These are phyloP conservation scores for Pisolithus marmoratus DNA, from an alignment of 768 basidiomycete species.

Conservation along the genomic window DNA sequence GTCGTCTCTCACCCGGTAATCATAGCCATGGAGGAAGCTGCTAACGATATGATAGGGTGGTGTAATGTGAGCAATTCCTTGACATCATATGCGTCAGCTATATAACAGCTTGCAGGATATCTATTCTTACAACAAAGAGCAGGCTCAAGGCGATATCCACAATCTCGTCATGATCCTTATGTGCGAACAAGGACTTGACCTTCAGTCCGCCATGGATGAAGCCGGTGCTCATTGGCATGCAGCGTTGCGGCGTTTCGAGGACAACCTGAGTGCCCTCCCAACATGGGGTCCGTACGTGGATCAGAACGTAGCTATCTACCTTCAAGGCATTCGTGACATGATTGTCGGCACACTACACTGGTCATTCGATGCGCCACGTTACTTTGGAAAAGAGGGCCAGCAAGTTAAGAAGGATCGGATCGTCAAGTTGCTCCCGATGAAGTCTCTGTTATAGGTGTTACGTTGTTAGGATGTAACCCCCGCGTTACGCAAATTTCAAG, in stretches of 20 bases:
- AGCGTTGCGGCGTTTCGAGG: constrained; percentile 48
- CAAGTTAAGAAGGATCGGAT: constrained; percentile 49
- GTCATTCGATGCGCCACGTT: constrained; percentile 65
- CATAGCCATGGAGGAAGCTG: constrained; percentile 37
- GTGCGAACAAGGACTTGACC: constrained; percentile 47
- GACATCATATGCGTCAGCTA: neutral
- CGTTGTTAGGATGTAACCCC: too few species aligned
- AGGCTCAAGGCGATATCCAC: constrained; percentile 61
- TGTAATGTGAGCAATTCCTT: constrained; percentile 31
- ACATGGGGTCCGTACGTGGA: constrained; percentile 62
- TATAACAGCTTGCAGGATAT: constrained; percentile 45
- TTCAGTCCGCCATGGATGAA: constrained; percentile 60
- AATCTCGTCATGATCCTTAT: constrained; percentile 73
- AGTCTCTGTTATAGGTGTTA: neutral
- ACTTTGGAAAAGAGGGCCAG: constrained; percentile 56
- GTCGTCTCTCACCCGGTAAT: constrained; percentile 49
- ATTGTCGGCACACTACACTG: constrained; percentile 69
- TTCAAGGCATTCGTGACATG: constrained; percentile 64
- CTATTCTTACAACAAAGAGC: constrained; percentile 72
- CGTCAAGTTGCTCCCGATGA: constrained; percentile 44
- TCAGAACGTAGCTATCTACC: constrained; percentile 49
- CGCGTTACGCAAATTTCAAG: too few species aligned
- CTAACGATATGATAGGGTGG: constrained; percentile 49
- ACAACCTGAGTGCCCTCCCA: constrained; percentile 44
- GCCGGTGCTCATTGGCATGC: constrained; percentile 57